Evolutionary conservation across 371 early-diverging fungal species (phyloP), one percentile per base, ranked within the genome.

Genomic region (Mucor velutinosus): DNA sequence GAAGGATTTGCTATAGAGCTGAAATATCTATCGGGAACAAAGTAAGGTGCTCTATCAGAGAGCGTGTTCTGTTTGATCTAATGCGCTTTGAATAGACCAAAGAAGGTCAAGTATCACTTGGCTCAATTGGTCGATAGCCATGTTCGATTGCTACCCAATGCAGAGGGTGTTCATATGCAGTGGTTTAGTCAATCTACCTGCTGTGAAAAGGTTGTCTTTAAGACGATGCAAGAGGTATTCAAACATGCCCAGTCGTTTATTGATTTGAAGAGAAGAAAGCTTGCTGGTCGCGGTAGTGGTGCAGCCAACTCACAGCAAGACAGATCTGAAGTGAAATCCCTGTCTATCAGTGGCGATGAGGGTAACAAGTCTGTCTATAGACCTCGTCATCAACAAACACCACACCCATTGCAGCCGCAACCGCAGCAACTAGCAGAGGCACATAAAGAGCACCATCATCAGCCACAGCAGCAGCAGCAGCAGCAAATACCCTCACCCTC

Each of bases 221-320:
- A 87, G 67, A 92, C 84, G 72, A 93, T 95, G 92, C 91, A 93
- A 73, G 90, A 93, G 59, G 89, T 92, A 1, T 84, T 95, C 62
- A 84, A 82, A 35, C 79, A 87, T 70, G 92, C 94, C 4, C 84
- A 87, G 51, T 68, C 81, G 30, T 90, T 86, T 73, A 84, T 91
- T 49, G 91, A 91, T 65, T 57, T 21, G 45, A 57, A 67, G 61
- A 64, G 43, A 58, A 61, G 56, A 72, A 82, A 63, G 78, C 77
- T 49, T 39, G 39, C 30, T 47, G 39, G 30, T 41, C 43, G 30
- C 14, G 23, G 25, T 51, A 41, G 35, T 51, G 27, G 17, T 29
- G 25, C 30, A 7, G 14, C 7, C 29, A 14, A 60, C 27, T 15
- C 23, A 14, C 51, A 51, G 23, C 49, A 62, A 19, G 29, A 32